Evolutionary conservation across 2,329 filamentous ascomycete genomes (phyloP).

Genomic region (Fusarium mangiferae): DNA sequence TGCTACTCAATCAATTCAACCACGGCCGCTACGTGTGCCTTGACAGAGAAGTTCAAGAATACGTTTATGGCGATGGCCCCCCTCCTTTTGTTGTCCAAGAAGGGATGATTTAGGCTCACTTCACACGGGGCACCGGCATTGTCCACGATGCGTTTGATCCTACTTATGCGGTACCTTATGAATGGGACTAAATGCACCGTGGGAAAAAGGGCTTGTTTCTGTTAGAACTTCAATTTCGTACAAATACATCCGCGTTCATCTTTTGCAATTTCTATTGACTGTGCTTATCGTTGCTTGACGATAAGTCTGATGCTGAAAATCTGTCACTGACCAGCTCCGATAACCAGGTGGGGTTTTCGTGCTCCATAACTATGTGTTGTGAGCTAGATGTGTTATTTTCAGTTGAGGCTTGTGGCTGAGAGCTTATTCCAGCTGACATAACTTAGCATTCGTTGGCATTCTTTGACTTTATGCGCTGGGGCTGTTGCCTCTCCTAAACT

Average conservation of each 20-base stretch:
- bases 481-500: neutral
- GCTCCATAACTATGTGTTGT: too few relatives aligned
- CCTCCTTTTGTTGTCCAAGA: neutral
- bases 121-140: neutral
- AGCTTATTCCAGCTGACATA: too few relatives aligned
- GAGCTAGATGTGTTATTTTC: too few relatives aligned
- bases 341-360: too few relatives aligned
- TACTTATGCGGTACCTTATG: neutral
- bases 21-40: neutral
- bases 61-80: conserved; percentile 10
- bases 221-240: neutral
- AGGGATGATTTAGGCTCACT: neutral
- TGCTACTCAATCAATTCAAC: neutral
- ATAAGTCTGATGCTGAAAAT: neutral
- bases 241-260: neutral
- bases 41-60: conserved; percentile 2
- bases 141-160: neutral
- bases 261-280: neutral
- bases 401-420: too few relatives aligned
- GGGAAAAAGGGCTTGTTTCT: neutral
- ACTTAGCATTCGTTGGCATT: too few relatives aligned
- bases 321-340: neutral
- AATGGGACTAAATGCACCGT: neutral
- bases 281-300: neutral
- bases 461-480: too few relatives aligned